Evolutionary conservation across 2,329 filamentous ascomycete species (phyloP), one percentile per base, ranked within the genome.

Genomic region (Colletotrichum aenigma): DNA sequence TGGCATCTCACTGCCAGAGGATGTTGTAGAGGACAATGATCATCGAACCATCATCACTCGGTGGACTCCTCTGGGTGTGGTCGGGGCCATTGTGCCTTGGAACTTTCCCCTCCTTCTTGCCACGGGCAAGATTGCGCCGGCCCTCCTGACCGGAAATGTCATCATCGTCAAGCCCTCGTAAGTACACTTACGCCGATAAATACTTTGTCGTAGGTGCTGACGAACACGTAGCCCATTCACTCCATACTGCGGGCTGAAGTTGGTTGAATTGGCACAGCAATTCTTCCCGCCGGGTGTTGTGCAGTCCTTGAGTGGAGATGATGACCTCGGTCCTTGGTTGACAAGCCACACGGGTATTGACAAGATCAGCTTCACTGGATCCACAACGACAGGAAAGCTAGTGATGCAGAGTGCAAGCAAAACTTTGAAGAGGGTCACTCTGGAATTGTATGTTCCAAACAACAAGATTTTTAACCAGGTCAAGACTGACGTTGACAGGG

Each of bases 201-300:
- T 2, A 3, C 6, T 21, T 52, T 21, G 6, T 7, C 4, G 10
- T 52, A 7, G 43, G n/a, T 10, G 43, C 43, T 52, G 8, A 52
- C 43, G 43, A 52, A 52, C n/a, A 52, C 0, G 12, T 21, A 74
- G 71, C 0, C 89, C 89, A 0, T 91, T 89, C 80, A 91, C 91
- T 0, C 90, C 91, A 0, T 92, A 92, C 81, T 87, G 86, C 3
- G 84, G 85, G 6, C 84, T 94, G 52, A 93, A 94, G 82, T 79
- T 92, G n/a, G 88, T 86, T 15, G 91, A 93, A 81, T 81, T 94
- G 3, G 90, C 87, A 0, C 86, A 89, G 72, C 81, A 87, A 26
- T 85, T 92, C 82, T 91, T 93, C 82, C 91, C 91, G 3, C 88
- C 90, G 1, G 92, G 92, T 52, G 90, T 94, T n/a, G 80, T 93